A percentile compares a stretch with the other conserved stretches of the same genome.
These are phyloP conservation scores for Wallacemonas collosoma DNA, from an alignment of 208 protist genomes.

Conservation along the genomic window DNA sequence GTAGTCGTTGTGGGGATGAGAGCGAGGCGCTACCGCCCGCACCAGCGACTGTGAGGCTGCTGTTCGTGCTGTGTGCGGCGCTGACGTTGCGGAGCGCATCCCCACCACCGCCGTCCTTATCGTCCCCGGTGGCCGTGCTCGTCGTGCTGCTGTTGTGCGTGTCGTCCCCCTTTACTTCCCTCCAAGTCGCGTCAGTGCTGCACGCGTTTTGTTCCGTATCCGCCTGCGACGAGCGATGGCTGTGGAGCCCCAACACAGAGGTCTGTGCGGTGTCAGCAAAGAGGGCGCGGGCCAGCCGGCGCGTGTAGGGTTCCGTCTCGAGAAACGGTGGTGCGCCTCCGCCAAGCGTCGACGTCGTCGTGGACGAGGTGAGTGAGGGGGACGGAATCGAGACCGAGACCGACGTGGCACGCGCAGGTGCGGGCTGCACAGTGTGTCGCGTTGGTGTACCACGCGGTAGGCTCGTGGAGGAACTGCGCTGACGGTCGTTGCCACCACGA, in stretches of 20 bases:
- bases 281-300: constrained; percentile 68
- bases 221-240: constrained; percentile 7
- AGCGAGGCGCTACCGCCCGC: not conserved
- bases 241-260: constrained; percentile 66
- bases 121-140: too few relatives aligned
- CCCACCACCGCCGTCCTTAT: not conserved
- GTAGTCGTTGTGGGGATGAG: constrained; percentile 7
- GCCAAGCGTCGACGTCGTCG: not conserved
- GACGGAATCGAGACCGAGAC: too few relatives aligned
- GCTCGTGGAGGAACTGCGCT: not conserved
- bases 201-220: not conserved
- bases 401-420: not conserved
- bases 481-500: not conserved
- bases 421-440: not conserved
- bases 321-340: constrained; percentile 11
- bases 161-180: too few relatives aligned
- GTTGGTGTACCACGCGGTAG: not conserved
- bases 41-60: not conserved
- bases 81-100: not conserved
- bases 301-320: constrained; percentile 81
- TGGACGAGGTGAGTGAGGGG: not conserved
- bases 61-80: not conserved
- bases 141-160: too few relatives aligned
- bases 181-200: not conserved
- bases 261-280: constrained; percentile 67